Evolutionary conservation across 2,329 filamentous ascomycete species (phyloP), one percentile per base, ranked within the genome.

Genomic region (Colletotrichum destructivum): DNA sequence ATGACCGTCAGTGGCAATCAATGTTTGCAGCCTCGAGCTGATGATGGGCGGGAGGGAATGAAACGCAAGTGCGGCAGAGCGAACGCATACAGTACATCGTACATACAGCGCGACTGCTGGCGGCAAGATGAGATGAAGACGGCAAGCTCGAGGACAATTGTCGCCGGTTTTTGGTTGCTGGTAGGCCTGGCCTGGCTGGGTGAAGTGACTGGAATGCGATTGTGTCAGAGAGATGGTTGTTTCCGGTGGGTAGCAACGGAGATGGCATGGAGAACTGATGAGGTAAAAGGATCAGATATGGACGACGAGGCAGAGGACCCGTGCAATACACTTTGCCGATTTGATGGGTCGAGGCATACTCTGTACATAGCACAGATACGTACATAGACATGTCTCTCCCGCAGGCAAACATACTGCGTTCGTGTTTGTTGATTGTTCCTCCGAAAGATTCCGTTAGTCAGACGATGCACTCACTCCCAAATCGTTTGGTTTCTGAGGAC

Each of bases 201-300:
- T 44, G 23, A 35, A 9, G 31, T 9, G 35, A 42, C 9, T 38
- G 42, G 47, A 42, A 38, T 26, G 52, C 18, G 15, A 21, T 44
- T 40, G 54, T 38, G 44, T 47, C 16, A 5, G 12, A 21, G 49
- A 15, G 11, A 23, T 63, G 64, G 57, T 68, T 51, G 68, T 49
- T 67, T 71, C 26, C 68, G 64, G 69, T 54, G 63, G 64, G 21
- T 31, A 31, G 47, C 18, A 23, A 61, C 40, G 61, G 62, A 40
- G 47, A 66, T 49, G 56, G 42, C 38, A 47, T 47, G 23, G 56
- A 46, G 26, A 31, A 47, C 16, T 60, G 61, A 69, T 65, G 61
- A 69, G 61, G 61, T 65, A 65, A 56, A 57, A 61, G 35, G 35
- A 23, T 40, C 31, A 40, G 35, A 56, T 40, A 38, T 13, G 5